A percentile compares a stretch with the other conserved stretches of the same genome.
Conservation (phyloP, 2,329 filamentous ascomycete genomes). For the Fusarium devonianum region DNA sequence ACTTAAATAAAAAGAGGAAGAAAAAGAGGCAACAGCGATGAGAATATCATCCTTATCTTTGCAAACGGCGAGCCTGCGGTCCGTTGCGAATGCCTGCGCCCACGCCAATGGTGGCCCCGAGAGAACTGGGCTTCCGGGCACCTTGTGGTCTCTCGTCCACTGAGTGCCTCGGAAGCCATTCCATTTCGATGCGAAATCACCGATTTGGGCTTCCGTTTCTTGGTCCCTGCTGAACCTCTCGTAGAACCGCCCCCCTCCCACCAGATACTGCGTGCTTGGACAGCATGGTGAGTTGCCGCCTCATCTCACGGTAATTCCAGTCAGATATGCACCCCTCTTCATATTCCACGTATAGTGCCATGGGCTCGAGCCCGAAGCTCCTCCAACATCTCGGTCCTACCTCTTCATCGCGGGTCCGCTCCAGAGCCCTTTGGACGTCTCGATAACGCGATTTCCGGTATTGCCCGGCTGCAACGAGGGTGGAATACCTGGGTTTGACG, state of each 20-base stretch:
- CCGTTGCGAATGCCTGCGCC: slow-evolving; percentile 17
- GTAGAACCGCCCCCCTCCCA: slow-evolving; percentile 6
- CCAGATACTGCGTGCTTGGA: background rate
- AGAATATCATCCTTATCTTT: slow-evolving; percentile 3
- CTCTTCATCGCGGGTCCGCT: slow-evolving; percentile 46
- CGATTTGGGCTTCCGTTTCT: background rate
- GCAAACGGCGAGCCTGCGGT: slow-evolving; percentile 28
- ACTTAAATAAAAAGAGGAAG: background rate
- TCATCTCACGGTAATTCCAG: background rate
- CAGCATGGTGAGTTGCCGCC: background rate
- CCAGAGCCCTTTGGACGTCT: slow-evolving; percentile 71
- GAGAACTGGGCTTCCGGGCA: too few relatives aligned
- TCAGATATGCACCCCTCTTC: background rate
- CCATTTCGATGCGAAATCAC: background rate
- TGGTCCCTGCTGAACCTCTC: background rate
- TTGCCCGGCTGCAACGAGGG: slow-evolving; percentile 62
- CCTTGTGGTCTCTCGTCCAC: too few relatives aligned
- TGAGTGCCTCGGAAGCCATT: slow-evolving; percentile 3
- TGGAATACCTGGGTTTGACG: slow-evolving; percentile 50
- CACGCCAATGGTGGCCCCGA: slow-evolving; percentile 1
- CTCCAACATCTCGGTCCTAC: slow-evolving; percentile 19
- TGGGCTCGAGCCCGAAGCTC: background rate
- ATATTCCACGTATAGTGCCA: background rate
- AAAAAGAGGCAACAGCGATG: slow-evolving; percentile 6
- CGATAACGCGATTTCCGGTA: slow-evolving; percentile 63